phyloP scores from a whole-genome alignment of 228 moss, liverwort and hornwort genomes.

The Sphagnum magellanicum region DNA sequence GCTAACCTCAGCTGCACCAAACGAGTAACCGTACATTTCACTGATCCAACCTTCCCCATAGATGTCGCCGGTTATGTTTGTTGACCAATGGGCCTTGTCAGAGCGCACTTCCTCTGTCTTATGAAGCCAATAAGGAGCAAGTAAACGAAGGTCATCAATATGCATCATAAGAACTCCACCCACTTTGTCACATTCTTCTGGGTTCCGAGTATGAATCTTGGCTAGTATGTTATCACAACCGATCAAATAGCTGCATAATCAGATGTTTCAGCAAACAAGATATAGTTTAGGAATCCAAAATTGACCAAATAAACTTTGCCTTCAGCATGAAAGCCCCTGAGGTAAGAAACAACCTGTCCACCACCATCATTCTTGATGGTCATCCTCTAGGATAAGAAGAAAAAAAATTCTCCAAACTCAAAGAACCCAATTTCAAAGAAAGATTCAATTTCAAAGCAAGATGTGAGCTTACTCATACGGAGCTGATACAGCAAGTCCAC shows the following conservation, averaged over 20 bases:
- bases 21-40: constrained; percentile 97
- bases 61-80: constrained; percentile 78
- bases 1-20: constrained; percentile 92
- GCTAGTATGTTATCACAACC: constrained; percentile 91
- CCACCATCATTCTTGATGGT: no score
- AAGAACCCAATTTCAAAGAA: no score
- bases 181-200: constrained; percentile 87
- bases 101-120: constrained; percentile 94
- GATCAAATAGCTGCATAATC: constrained; percentile 72
- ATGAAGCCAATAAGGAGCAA: constrained; percentile 89
- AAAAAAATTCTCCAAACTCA: no score
- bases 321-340: no score
- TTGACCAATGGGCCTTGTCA: constrained; percentile 85
- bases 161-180: constrained; percentile 91
- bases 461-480: constrained; percentile 60
- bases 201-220: constrained; percentile 74
- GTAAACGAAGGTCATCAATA: constrained; percentile 73
- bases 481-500: constrained; percentile 69
- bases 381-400: no score
- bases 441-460: no score
- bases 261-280: no score
- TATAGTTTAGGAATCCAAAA: no score
- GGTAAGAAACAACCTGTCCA: no score
- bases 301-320: no score
- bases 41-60: constrained; percentile 97